These are phyloP conservation scores for Blastocystis sp. DNA, from an alignment of 352 stramenopile species.

Conservation along the genomic window DNA sequence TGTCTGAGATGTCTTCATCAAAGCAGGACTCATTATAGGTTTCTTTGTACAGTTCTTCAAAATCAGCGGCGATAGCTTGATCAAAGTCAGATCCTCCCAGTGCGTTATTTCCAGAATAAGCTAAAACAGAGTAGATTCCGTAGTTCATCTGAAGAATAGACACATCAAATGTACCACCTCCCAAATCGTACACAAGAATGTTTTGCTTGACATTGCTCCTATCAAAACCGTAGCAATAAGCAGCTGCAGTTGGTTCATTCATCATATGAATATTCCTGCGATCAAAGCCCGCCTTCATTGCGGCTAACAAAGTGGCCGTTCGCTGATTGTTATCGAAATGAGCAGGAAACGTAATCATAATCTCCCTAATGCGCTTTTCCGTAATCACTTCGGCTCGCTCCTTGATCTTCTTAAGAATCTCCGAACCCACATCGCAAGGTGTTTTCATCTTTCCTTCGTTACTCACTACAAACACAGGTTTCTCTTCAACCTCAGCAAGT, in stretches of 20 bases:
- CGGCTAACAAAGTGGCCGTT: constrained; percentile 9
- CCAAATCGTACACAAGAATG: constrained; percentile 70
- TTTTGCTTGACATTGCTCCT: not conserved
- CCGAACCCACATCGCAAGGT: constrained; percentile 13
- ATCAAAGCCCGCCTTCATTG: constrained; percentile 23
- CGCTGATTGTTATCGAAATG: constrained; percentile 56
- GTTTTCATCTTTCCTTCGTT: not conserved
- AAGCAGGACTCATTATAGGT: too few species aligned
- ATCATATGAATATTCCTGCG: constrained; percentile 9
- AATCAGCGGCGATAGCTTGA: constrained; percentile 80
- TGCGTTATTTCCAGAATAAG: constrained; percentile 95
- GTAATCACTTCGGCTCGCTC: not conserved
- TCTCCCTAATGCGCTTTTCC: not conserved
- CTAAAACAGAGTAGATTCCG: constrained; percentile 66
- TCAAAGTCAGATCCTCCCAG: constrained; percentile 96
- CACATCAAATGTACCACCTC: constrained; percentile 74
- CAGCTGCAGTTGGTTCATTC: constrained; percentile 52
- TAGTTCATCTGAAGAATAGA: constrained; percentile 46
- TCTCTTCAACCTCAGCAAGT: not conserved
- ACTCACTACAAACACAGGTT: not conserved
- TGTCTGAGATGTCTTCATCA: too few species aligned
- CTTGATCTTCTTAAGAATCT: constrained; percentile 30
- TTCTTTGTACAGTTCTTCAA: constrained; percentile 92
- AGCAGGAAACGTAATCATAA: constrained; percentile 44
- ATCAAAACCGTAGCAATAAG: constrained; percentile 47